Evolutionary conservation across 1,139 yeast species (phyloP), one percentile per base, ranked within the genome.

Genomic region (Debaryomyces psychrophilus): DNA sequence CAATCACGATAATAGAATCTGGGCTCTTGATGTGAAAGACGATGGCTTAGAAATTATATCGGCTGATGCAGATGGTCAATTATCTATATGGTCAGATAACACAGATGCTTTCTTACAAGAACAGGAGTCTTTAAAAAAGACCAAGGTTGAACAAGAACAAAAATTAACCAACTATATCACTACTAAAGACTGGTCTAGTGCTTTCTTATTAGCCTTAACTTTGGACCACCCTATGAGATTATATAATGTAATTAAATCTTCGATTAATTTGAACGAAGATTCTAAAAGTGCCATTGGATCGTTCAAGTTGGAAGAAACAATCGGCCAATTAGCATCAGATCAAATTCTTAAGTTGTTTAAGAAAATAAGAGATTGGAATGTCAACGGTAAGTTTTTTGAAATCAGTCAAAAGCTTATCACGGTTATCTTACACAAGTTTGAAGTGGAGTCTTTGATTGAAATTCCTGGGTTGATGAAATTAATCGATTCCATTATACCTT

Each of bases 21-120:
- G 99, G 99, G 88, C 97, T 0, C 67, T 93, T 48, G 83, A 84
- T 44, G 73, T 79, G 1, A 74, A 80, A 50, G 71, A 79, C 28
- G 87, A 86, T 55, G 96, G 95, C 22, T 77, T 77, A 11, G 76
- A 77, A 45, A 77, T 93, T 49, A 80, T 89, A 1, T 82, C 90
- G 46, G 98, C 97, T 1, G 98, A 95, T 65, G 97, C 97, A 1
- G 98, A 93, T 65, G 97, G 98, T 44, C 86, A 89, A 40, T 78
- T 93, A 52, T 87, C 89, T 41, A 74, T 87, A 39, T 93, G 99
- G 99, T 73, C 74, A 46, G 99, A 93, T 66, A 84, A 86, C 58
- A 88, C 96, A 2, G 92, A 83, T 48, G 90, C 86, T 59, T 75
- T 76, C 44, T 65, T 68, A 43, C 77, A 74, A 45, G 75, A 73